Evolutionary conservation across 2,329 filamentous ascomycete species (phyloP).

Genomic region (Thermothelomyces thermophilus): DNA sequence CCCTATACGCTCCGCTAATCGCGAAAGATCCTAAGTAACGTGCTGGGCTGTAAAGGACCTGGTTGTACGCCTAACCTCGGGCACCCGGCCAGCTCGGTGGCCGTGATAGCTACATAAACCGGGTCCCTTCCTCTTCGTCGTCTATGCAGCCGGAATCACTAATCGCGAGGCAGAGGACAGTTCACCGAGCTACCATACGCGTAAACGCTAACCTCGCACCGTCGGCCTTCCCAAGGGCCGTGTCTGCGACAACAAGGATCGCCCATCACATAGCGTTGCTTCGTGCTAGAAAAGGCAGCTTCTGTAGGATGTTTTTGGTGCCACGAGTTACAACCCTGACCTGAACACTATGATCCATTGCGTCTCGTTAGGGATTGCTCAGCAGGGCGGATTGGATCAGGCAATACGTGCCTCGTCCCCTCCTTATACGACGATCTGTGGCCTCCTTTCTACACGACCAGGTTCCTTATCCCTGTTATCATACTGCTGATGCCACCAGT

Average conservation of each 20-base stretch:
- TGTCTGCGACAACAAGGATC: slow-evolving; percentile 1
- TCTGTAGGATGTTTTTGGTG: slow-evolving; percentile 4
- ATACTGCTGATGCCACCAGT: not conserved
- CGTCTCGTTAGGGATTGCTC: not conserved
- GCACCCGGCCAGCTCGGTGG: slow-evolving; percentile 2
- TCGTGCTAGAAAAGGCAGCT: slow-evolving; percentile 1
- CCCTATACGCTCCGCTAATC: not conserved
- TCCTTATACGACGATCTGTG: slow-evolving; percentile 1
- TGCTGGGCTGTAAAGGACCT: slow-evolving; percentile 6
- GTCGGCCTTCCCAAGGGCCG: slow-evolving; percentile 3
- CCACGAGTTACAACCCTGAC: slow-evolving; percentile 1
- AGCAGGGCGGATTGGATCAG: slow-evolving; percentile 2
- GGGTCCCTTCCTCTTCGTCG: slow-evolving; percentile 1
- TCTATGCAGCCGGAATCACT: slow-evolving; percentile 4
- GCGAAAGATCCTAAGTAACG: slow-evolving; percentile 5
- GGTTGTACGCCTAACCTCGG: slow-evolving; percentile 1
- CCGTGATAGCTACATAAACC: slow-evolving; percentile 4
- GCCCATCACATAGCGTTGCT: slow-evolving; percentile 2
- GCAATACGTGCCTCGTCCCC: not conserved
- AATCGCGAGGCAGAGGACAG: slow-evolving; percentile 3
- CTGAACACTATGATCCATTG: not conserved
- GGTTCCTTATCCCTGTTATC: slow-evolving; percentile 1
- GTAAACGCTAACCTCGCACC: slow-evolving; percentile 1
- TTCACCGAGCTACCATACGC: slow-evolving; percentile 4
- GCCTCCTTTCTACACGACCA: slow-evolving; percentile 1